phyloP scores from a whole-genome alignment of 805 yeast species.

The Pichia manshurica region DNA sequence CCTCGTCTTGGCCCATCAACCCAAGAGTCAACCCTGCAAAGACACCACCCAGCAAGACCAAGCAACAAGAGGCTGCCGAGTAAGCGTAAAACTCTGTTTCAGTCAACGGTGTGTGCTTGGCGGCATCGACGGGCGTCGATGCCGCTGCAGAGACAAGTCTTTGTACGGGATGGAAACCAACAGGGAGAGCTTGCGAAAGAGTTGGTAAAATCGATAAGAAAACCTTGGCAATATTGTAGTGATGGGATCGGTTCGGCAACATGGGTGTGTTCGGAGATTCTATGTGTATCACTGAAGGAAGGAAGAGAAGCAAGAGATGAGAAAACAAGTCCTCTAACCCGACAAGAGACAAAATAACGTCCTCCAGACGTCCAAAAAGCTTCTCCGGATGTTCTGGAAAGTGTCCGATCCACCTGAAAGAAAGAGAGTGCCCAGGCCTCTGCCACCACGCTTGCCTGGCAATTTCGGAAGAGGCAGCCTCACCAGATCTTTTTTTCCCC shows the following conservation, averaged over 20 bases:
- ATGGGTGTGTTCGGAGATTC: too few relatives aligned
- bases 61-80: conserved; percentile 46
- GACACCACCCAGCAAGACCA: conserved; percentile 79
- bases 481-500: too few relatives aligned
- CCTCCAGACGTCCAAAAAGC: too few relatives aligned
- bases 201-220: conserved; percentile 8
- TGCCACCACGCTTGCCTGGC: too few relatives aligned
- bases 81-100: conserved; percentile 40
- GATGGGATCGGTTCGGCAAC: conserved; percentile 4
- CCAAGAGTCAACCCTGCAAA: conserved; percentile 94
- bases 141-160: conserved; percentile 1
- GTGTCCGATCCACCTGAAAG: too few relatives aligned
- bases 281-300: too few relatives aligned
- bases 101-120: conserved; percentile 21
- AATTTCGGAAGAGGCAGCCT: too few relatives aligned
- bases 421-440: too few relatives aligned
- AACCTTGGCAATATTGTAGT: conserved; percentile 3
- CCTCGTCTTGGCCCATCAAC: conserved; percentile 97
- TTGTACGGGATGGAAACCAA: conserved; percentile 10
- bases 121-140: neutral
- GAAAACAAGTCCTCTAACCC: too few relatives aligned
- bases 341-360: too few relatives aligned
- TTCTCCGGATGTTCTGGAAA: too few relatives aligned
- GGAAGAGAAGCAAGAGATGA: neutral
- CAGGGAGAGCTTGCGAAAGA: conserved; percentile 13